These are phyloP conservation scores for Torulaspora globosa DNA, from an alignment of 1,139 yeast genomes.

Conservation along the genomic window DNA sequence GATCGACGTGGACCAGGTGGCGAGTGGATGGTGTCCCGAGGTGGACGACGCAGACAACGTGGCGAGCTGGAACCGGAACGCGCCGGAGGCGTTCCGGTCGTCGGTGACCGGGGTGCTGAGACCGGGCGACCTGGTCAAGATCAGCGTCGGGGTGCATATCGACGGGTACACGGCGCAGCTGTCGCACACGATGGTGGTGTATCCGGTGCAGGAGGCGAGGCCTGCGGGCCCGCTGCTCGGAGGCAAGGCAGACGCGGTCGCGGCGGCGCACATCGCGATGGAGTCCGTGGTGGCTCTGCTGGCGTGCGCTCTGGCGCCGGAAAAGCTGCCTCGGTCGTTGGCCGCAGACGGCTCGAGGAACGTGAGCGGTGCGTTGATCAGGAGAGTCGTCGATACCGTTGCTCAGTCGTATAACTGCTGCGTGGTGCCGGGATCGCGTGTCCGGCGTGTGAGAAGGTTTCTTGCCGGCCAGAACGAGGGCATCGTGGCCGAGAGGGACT, in stretches of 20 bases:
- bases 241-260: slow-evolving; percentile 77
- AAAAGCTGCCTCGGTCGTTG: slow-evolving; percentile 52
- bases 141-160: slow-evolving; percentile 81
- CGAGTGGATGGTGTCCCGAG: slow-evolving; percentile 83
- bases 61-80: slow-evolving; percentile 30
- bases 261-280: slow-evolving; percentile 84
- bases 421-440: slow-evolving; percentile 88
- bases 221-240: slow-evolving; percentile 82
- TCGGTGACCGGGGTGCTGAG: slow-evolving; percentile 46
- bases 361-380: slow-evolving; percentile 65
- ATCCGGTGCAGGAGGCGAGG: slow-evolving; percentile 48
- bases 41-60: slow-evolving; percentile 52
- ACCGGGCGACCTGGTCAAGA: slow-evolving; percentile 81
- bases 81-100: slow-evolving; percentile 21
- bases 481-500: slow-evolving; percentile 84
- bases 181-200: slow-evolving; percentile 82
- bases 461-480: slow-evolving; percentile 94
- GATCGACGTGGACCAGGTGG: slow-evolving; percentile 76
- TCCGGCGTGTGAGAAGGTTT: slow-evolving; percentile 86
- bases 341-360: slow-evolving; percentile 27
- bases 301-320: slow-evolving; percentile 71
- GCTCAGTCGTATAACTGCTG: slow-evolving; percentile 77
- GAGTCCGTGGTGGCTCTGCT: slow-evolving; percentile 75
- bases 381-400: slow-evolving; percentile 72
- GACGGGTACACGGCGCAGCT: slow-evolving; percentile 91